Evolutionary conservation across 768 basidiomycete species (phyloP).

Genomic region (Leccinum subgranulosum): DNA sequence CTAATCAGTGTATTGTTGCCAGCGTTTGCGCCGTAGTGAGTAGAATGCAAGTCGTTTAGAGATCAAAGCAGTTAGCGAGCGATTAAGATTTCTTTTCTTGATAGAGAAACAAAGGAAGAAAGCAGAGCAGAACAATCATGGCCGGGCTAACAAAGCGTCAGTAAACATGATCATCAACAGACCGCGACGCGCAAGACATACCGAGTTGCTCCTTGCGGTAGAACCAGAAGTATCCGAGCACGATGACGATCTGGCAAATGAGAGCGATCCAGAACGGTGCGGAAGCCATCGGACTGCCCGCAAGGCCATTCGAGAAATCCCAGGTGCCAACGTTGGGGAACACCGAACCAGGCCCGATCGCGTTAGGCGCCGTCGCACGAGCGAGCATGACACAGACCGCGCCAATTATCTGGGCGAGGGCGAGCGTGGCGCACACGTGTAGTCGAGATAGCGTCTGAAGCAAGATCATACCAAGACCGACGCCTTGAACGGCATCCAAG

Average conservation of each 20-base stretch:
- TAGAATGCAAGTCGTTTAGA: constrained; percentile 2
- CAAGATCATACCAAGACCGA: constrained; percentile 89
- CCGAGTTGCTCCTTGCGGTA: constrained; percentile 92
- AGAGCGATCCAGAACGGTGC: constrained; percentile 89
- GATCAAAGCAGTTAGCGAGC: not conserved
- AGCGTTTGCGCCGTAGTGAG: not conserved
- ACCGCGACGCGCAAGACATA: constrained; percentile 31
- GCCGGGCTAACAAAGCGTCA: constrained; percentile 10
- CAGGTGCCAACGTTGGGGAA: constrained; percentile 92
- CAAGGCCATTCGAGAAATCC: constrained; percentile 74
- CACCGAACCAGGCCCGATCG: constrained; percentile 84
- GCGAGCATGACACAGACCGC: constrained; percentile 91
- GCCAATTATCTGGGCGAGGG: constrained; percentile 87
- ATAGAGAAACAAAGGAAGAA: not conserved
- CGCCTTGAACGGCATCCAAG: constrained; percentile 90
- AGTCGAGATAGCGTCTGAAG: constrained; percentile 90
- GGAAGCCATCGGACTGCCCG: constrained; percentile 76
- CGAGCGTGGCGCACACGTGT: constrained; percentile 91
- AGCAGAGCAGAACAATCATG: not conserved
- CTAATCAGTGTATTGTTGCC: not conserved
- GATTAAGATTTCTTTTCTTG: not conserved
- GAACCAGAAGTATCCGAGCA: constrained; percentile 94
- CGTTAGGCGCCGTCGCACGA: constrained; percentile 84
- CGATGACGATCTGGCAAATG: constrained; percentile 77
- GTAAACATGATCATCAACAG: too few relatives aligned